Evolutionary conservation across 169 alveolate species (phyloP), one percentile per base, ranked within the genome.

Genomic region (Amoebophrya sp.): DNA sequence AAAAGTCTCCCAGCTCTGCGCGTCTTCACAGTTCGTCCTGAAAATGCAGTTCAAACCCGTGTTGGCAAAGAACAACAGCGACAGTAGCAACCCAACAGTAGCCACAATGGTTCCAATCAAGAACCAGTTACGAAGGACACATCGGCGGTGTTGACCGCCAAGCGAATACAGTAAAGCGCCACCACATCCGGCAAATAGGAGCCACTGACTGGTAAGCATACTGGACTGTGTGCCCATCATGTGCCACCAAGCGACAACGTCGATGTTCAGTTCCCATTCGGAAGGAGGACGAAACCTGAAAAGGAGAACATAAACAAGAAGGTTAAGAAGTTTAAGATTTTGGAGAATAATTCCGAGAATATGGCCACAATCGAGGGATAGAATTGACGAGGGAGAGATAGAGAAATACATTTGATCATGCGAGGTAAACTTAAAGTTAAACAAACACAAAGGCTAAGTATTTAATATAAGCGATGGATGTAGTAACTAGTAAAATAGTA

Each of bases 11-110:
- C 29, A 0, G 12, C 78, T 41, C 33, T 39, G 3, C 29, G 83
- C 92, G 41, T 34, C 36, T 39, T 90, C 92, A 33, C 92, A 90
- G 78, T 41, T 90, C 55, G 47, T 34, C 41, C 92, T 77, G 24
- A 34, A 90, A 41, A 41, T n/a, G 92, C 92, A 90, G 83, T 65
- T 1, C 83, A 65, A 36, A 1, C 83, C 83, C 83, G 83, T 65
- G 83, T 65, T 18, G 38, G 83, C 26, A 1, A 1, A 29, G 83
- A 65, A 65, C 83, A 65, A 36, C 83, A 65, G 83, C 18, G n/a
- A 65, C 83, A 26, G 2, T 29, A 26, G n/a, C 10, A 65, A 36
- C 83, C 39, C 39, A 18, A 65, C 33, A 29, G 33, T 26, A 36
- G n/a, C 0, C 33, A 65, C 39, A 0, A 65, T 6, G 33, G n/a